phyloP scores from a whole-genome alignment of 2,329 filamentous ascomycete species.

The Colletotrichum tropicale region DNA sequence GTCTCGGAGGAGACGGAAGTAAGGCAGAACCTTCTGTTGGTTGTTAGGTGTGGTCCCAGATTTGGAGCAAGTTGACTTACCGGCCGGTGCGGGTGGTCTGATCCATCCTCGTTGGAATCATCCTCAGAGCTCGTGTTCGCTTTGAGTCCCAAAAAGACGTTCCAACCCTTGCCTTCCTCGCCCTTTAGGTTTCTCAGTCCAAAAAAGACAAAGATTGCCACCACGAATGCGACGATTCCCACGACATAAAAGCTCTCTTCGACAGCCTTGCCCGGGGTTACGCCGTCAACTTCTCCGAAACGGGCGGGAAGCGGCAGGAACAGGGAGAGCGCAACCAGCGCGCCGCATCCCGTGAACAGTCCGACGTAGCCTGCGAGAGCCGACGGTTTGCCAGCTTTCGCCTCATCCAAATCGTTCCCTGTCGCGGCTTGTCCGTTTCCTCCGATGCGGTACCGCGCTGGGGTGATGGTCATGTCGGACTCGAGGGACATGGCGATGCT shows the following conservation, averaged over 20 bases:
- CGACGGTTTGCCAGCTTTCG: conserved; percentile 50
- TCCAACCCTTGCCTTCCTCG: conserved; percentile 79
- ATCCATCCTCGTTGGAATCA: conserved; percentile 17
- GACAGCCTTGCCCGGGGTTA: conserved; percentile 76
- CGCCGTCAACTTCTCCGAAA: conserved; percentile 74
- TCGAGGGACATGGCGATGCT: conserved; percentile 71
- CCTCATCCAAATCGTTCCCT: conserved; percentile 23
- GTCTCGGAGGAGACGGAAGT: conserved; percentile 63
- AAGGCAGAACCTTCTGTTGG: conserved; percentile 51
- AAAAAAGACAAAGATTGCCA: conserved; percentile 78
- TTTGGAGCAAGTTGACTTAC: conserved; percentile 25
- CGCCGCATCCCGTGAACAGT: conserved; percentile 89
- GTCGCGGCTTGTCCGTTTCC: conserved; percentile 28
- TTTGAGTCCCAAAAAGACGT: conserved; percentile 53
- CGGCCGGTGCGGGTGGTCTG: conserved; percentile 25
- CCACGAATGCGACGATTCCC: conserved; percentile 70
- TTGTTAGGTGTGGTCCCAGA: neutral
- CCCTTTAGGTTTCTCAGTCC: conserved; percentile 73
- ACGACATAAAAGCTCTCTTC: conserved; percentile 89
- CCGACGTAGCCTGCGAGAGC: conserved; percentile 87
- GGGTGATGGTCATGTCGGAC: conserved; percentile 78
- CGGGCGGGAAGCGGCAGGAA: conserved; percentile 88
- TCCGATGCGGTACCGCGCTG: conserved; percentile 55
- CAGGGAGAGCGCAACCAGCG: conserved; percentile 78
- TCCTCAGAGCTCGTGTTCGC: neutral